Conservation (phyloP, 1,284 basidiomycete species). For the Pseudozyma thailandica region DNA sequence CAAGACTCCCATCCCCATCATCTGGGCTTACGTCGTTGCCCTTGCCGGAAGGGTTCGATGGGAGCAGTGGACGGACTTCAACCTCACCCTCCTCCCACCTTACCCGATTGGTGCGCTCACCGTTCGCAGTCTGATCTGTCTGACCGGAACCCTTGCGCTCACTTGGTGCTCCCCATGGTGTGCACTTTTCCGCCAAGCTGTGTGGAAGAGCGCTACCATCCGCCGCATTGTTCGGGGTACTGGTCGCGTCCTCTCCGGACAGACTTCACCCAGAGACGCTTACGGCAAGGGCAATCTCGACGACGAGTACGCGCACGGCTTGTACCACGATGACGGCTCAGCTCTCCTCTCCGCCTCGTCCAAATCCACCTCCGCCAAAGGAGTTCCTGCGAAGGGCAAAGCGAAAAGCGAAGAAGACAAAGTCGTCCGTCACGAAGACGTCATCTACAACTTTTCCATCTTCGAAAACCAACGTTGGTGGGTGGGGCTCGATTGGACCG, state of each 20-base stretch:
- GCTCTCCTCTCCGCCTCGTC: conserved; percentile 1
- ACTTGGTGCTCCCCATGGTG: conserved; percentile 67
- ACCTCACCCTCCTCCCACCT: conserved; percentile 55
- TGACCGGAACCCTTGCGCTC: conserved; percentile 57
- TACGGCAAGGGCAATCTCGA: conserved; percentile 48
- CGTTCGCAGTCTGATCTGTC: conserved; percentile 58
- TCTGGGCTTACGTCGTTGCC: conserved; percentile 5
- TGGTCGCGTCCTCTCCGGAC: conserved; percentile 49
- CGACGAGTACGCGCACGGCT: conserved; percentile 34
- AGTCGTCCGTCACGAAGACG: conserved; percentile 56
- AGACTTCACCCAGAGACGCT: conserved; percentile 20
- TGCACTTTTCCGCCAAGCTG: conserved; percentile 57
- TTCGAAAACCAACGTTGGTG: conserved; percentile 95
- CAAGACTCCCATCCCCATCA: conserved; percentile 21
- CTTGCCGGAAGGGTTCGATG: conserved; percentile 11
- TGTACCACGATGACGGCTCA: conserved; percentile 28
- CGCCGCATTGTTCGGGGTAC: conserved; percentile 44
- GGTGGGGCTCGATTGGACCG: conserved; percentile 82
- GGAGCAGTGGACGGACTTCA: conserved; percentile 41
- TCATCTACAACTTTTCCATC: conserved; percentile 70
- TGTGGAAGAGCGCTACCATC: conserved; percentile 65
- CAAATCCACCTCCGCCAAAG: conserved; percentile 1
- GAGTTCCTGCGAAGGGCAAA: too few species aligned
- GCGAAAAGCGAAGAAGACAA: conserved; percentile 17
- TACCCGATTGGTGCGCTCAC: conserved; percentile 63